Evolutionary conservation across 73 alveolate genomes (phyloP).

Genomic region (Urostyla sp.): DNA sequence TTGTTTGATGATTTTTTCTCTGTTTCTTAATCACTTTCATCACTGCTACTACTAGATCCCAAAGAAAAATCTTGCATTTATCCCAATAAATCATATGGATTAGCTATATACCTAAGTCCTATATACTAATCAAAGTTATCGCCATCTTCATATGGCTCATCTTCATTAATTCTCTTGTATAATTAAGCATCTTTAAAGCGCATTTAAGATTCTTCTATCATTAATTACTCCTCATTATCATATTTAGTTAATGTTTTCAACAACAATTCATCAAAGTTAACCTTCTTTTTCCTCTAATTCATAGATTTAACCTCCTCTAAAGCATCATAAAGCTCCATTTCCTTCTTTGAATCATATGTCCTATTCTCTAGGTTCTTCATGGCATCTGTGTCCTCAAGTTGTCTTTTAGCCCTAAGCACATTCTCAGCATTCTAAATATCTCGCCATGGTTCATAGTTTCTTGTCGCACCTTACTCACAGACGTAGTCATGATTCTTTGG

Average conservation of each 20-base stretch:
- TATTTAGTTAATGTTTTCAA: constrained; percentile 34
- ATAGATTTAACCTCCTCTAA: constrained; percentile 93
- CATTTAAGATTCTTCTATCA: constrained; percentile 7
- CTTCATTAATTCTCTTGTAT: constrained; percentile 36
- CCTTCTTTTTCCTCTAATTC: constrained; percentile 88
- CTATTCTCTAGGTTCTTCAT: constrained; percentile 96
- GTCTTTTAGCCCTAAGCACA: constrained; percentile 86
- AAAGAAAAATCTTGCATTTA: neutral
- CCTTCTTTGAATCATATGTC: constrained; percentile 96
- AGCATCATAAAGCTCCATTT: constrained; percentile 97
- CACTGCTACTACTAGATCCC: too few species aligned
- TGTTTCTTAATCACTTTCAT: too few species aligned
- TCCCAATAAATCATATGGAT: constrained; percentile 38
- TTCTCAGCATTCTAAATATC: constrained; percentile 95
- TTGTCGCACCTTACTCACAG: constrained; percentile 95
- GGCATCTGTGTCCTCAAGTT: constrained; percentile 94
- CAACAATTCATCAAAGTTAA: constrained; percentile 85
- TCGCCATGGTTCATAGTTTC: constrained; percentile 97
- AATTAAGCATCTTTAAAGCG: constrained; percentile 26
- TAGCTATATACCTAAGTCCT: constrained; percentile 6
- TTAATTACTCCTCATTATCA: constrained; percentile 15
- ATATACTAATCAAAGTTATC: constrained; percentile 46
- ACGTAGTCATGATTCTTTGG: constrained; percentile 98
- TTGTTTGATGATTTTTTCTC: too few species aligned
- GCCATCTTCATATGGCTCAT: constrained; percentile 52